These are phyloP conservation scores for Elongisporangium senticosum DNA, from an alignment of 352 stramenopile genomes.

Conservation along the genomic window DNA sequence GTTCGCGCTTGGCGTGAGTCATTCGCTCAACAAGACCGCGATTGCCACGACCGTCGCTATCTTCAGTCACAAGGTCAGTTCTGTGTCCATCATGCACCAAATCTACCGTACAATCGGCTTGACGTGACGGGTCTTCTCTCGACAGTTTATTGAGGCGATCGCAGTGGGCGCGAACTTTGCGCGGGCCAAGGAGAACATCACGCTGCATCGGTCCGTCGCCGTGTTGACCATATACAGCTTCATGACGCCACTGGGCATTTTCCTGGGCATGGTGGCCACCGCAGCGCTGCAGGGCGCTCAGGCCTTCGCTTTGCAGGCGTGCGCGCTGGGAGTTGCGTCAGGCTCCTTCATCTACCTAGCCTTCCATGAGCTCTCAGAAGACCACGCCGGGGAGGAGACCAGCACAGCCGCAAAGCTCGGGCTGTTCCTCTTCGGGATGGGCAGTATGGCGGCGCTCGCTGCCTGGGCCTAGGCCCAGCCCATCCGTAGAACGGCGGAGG, in stretches of 20 bases:
- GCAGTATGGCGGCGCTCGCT: constrained; percentile 44
- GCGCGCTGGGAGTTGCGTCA: constrained; percentile 47
- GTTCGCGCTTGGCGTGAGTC: constrained; percentile 56
- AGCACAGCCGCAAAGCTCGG: constrained; percentile 37
- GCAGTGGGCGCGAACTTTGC: constrained; percentile 62
- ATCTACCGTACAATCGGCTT: neutral
- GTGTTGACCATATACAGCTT: constrained; percentile 58
- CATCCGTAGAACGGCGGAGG: neutral
- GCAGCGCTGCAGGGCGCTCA: constrained; percentile 33
- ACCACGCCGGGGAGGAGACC: constrained; percentile 33
- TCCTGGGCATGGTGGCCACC: constrained; percentile 52
- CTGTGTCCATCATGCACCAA: neutral
- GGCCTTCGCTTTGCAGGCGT: constrained; percentile 32
- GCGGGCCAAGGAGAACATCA: constrained; percentile 44
- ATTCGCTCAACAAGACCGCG: constrained; percentile 39
- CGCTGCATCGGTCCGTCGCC: constrained; percentile 32
- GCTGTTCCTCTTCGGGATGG: constrained; percentile 42
- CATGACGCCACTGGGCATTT: constrained; percentile 60
- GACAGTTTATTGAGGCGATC: constrained; percentile 59
- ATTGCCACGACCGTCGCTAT: constrained; percentile 58
- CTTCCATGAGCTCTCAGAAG: constrained; percentile 62
- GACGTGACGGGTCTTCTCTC: neutral
- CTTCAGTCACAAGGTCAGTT: constrained; percentile 55
- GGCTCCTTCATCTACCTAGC: constrained; percentile 67
- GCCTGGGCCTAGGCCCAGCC: constrained; percentile 27